These are phyloP conservation scores for Polytrichum commune DNA, from an alignment of 225 moss, liverwort and hornwort species.

Conservation along the genomic window DNA sequence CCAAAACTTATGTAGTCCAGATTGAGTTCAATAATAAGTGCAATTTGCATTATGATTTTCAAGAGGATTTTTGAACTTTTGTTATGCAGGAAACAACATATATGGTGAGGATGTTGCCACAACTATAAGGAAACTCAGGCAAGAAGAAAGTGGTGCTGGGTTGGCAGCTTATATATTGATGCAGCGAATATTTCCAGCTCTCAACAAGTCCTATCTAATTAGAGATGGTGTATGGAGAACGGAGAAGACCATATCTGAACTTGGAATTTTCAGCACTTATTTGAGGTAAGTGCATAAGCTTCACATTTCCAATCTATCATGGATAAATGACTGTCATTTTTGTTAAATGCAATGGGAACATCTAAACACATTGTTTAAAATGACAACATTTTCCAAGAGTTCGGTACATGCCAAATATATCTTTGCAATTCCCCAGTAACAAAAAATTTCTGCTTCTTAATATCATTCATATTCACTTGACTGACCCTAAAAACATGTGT, in stretches of 20 bases:
- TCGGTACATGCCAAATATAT: too few species aligned
- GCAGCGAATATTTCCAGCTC: slow-evolving; percentile 90
- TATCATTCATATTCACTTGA: too few species aligned
- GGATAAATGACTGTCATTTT: not conserved
- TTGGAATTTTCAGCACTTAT: slow-evolving; percentile 78
- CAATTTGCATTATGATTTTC: too few species aligned
- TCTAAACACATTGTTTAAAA: not conserved
- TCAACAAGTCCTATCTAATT: slow-evolving; percentile 67
- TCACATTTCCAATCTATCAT: not conserved
- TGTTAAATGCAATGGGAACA: not conserved
- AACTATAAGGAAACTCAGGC: slow-evolving; percentile 53
- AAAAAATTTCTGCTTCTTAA: too few species aligned
- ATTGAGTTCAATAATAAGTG: too few species aligned
- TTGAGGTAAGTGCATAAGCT: slow-evolving; percentile 32
- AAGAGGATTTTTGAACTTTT: too few species aligned
- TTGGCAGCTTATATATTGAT: slow-evolving; percentile 90
- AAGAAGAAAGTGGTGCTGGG: slow-evolving; percentile 45
- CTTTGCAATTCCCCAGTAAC: too few species aligned
- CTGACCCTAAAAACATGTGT: too few species aligned
- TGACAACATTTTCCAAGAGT: not conserved
- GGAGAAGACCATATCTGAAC: slow-evolving; percentile 71
- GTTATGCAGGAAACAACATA: slow-evolving; percentile 74
- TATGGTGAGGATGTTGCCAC: slow-evolving; percentile 80
- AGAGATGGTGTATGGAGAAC: slow-evolving; percentile 65
- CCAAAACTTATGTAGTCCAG: too few species aligned